Percentiles rank a stretch among this genome's conserved stretches.
Evolutionary conservation across 306 rosid genomes (phyloP).

Genomic region (Spatholobus suberectus): DNA sequence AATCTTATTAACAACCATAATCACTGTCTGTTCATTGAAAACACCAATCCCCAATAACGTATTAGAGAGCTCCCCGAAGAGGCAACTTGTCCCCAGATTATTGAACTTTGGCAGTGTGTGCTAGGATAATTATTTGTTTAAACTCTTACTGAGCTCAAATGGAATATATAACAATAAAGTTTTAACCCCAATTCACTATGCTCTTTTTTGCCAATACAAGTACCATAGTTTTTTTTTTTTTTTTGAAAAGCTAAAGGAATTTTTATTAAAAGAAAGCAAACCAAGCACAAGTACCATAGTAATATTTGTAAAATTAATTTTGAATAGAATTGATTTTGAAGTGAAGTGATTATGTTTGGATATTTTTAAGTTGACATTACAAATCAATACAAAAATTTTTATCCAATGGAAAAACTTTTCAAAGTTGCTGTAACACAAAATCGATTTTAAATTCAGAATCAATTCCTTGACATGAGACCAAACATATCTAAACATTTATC

Average conservation of each 20-base stretch:
- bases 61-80: constrained; percentile 39
- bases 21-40: constrained; percentile 38
- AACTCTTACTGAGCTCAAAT: background rate
- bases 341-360: background rate
- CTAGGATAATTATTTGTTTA: constrained; percentile 21
- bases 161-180: background rate
- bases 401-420: no score
- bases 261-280: no score
- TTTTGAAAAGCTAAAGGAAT: no score
- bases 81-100: constrained; percentile 45
- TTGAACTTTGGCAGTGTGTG: constrained; percentile 35
- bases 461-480: no score
- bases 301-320: background rate
- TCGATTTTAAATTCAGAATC: no score
- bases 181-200: background rate
- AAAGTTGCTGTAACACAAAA: no score
- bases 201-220: background rate
- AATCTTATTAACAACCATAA: constrained; percentile 3
- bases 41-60: constrained; percentile 37
- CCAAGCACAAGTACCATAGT: constrained; percentile 3
- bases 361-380: no score
- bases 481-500: no score
- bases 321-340: background rate
- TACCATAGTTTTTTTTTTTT: no score
- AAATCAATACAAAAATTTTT: no score